A percentile compares a stretch with the other conserved stretches of the same genome.
Conservation (phyloP, 2,329 filamentous ascomycete genomes). For the Myriosclerotinia duriaeana region DNA sequence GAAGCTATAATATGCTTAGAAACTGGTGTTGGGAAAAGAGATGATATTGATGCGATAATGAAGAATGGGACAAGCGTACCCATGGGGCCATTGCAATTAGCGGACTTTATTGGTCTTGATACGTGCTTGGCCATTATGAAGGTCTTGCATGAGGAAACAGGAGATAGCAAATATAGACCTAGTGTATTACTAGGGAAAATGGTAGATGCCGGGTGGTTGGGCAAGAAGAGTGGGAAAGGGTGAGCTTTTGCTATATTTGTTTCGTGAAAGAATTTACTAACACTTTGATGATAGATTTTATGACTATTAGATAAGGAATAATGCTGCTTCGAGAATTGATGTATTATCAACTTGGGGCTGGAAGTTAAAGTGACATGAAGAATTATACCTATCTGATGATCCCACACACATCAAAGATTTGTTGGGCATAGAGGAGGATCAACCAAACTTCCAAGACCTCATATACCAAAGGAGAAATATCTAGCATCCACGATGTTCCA, state of each 20-base stretch:
- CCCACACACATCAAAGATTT: background rate
- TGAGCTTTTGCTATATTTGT: slow-evolving; percentile 27
- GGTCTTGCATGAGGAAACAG: slow-evolving; percentile 85
- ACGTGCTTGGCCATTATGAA: slow-evolving; percentile 98
- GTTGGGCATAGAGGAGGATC: too few species aligned
- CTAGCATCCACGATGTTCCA: background rate
- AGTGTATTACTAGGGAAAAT: slow-evolving; percentile 86
- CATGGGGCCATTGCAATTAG: slow-evolving; percentile 91
- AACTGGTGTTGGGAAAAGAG: slow-evolving; percentile 82
- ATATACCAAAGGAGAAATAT: background rate
- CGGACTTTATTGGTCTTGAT: slow-evolving; percentile 96
- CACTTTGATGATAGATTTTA: slow-evolving; percentile 35
- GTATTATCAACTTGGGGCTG: background rate
- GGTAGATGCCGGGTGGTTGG: slow-evolving; percentile 96
- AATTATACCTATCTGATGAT: background rate
- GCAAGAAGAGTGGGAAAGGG: slow-evolving; percentile 95
- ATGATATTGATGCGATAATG: slow-evolving; percentile 97
- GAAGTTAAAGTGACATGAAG: background rate
- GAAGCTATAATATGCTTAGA: slow-evolving; percentile 96
- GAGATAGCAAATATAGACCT: slow-evolving; percentile 93
- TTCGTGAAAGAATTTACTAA: slow-evolving; percentile 26
- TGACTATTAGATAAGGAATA: slow-evolving; percentile 35
- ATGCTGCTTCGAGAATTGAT: background rate
- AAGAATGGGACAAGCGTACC: slow-evolving; percentile 98
- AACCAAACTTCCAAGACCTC: background rate